Evolutionary conservation across 2,329 filamentous ascomycete genomes (phyloP).

Genomic region (Chaetoscypha palmicola): DNA sequence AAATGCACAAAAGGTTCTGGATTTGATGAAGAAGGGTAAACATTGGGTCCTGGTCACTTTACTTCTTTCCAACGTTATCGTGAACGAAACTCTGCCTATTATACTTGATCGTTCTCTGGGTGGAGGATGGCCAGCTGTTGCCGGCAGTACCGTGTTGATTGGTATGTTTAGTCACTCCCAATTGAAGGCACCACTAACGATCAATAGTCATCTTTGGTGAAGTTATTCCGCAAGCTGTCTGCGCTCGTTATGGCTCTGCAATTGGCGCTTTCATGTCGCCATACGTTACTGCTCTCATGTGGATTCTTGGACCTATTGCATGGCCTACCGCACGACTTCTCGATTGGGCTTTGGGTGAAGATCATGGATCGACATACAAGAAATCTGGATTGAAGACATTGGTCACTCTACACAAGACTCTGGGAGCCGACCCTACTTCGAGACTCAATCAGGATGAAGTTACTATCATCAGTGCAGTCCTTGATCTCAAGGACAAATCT

Average conservation of each 20-base stretch:
- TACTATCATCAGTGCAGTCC: constrained; percentile 93
- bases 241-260: constrained; percentile 88
- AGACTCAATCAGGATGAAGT: constrained; percentile 95
- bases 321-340: constrained; percentile 96
- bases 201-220: constrained; percentile 89
- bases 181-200: constrained; percentile 19
- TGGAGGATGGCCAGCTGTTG: constrained; percentile 87
- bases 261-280: constrained; percentile 94
- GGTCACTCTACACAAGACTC: constrained; percentile 86
- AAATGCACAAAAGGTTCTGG: constrained; percentile 75
- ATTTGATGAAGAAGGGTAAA: constrained; percentile 78
- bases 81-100: constrained; percentile 93
- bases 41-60: constrained; percentile 97
- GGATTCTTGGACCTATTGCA: constrained; percentile 77
- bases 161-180: constrained; percentile 48
- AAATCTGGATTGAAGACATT: constrained; percentile 96
- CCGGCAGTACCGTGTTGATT: constrained; percentile 89
- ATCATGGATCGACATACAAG: constrained; percentile 96
- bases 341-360: constrained; percentile 85
- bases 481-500: constrained; percentile 93
- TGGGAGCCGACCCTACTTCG: constrained; percentile 76
- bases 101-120: constrained; percentile 90
- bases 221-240: constrained; percentile 90
- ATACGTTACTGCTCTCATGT: constrained; percentile 84
- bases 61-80: constrained; percentile 91